Base-by-base conservation (phyloP, 2,329 filamentous ascomycete genomes). In the Cladosporium halotolerans region DNA sequence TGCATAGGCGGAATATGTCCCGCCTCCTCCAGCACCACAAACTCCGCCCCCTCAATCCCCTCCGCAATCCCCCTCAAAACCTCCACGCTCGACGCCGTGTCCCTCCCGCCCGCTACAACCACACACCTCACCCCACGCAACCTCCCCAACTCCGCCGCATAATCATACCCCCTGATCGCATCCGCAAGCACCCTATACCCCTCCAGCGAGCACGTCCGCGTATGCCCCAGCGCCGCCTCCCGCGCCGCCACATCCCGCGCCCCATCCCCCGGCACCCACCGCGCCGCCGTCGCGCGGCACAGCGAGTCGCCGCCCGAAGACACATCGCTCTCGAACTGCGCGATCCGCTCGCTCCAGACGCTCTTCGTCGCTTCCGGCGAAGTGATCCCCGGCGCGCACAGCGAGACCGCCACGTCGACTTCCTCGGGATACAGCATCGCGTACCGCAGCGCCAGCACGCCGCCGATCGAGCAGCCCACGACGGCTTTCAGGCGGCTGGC, bases 1-100 rank as follows among this genome's bases (percentile, higher is more conserved):
- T 66, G 63, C 58, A 66, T 59, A 28, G 63, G 63, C 42, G 62
- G 64, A 49, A 66, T 50, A 59, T 66, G 64, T 9, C 64, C 64
- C 33, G 59, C 59, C 6, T 57, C 57, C 38, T 59, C 51, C 60
- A 65, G 58, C 52, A 48, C 45, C 42, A 60, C 60, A 54, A 56
- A 64, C 33, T 52, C 45, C 14, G 56, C 58, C 16, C 54, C 56
- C 43, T 45, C 11, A 38, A 63, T 59, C 54, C 50, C 42, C 8
- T 54, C 49, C 34, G 61, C 59, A 38, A 63, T 52, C 32, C 61
- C 58, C 44, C 56, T 54, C 58, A 66, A 51, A 41, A 55, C 49
- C 19, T 57, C 51, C 14, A 53, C 28, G 39, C 52, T 51, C 8
- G 57, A 57, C 19, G 62, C 62, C 4, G 42, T 41, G 54, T 65